Conservation (phyloP, 352 stramenopile genomes). For the Bremia lactucae region DNA sequence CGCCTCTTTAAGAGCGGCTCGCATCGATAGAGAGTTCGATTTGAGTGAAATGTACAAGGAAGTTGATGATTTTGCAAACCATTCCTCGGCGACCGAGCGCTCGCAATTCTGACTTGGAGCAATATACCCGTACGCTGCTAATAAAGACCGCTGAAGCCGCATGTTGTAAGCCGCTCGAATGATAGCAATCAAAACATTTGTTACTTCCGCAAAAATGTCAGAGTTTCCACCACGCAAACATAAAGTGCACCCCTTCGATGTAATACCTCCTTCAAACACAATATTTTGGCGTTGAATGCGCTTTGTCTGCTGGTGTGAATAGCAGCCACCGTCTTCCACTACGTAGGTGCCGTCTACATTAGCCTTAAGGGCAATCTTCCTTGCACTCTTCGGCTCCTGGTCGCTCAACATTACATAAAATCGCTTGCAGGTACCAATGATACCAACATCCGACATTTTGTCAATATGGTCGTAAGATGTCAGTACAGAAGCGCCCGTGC, state of each 20-base stretch:
- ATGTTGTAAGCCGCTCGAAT: conserved; percentile 76
- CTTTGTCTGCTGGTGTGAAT: conserved; percentile 27
- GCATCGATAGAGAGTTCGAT: conserved; percentile 80
- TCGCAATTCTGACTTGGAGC: conserved; percentile 36
- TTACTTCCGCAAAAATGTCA: conserved; percentile 62
- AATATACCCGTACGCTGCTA: conserved; percentile 53
- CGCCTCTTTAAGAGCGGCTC: conserved; percentile 66
- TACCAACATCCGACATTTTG: conserved; percentile 68
- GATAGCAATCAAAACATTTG: conserved; percentile 40
- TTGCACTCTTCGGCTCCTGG: conserved; percentile 60
- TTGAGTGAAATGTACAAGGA: conserved; percentile 81
- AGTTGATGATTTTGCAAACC: conserved; percentile 68
- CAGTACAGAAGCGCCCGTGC: conserved; percentile 62
- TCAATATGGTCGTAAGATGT: conserved; percentile 83
- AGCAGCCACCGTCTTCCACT: conserved; percentile 6
- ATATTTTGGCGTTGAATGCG: conserved; percentile 73
- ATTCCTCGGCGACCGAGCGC: conserved; percentile 67
- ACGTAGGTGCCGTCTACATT: conserved; percentile 16
- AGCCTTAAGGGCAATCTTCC: conserved; percentile 33
- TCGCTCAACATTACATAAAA: conserved; percentile 81
- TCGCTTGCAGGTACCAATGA: conserved; percentile 71
- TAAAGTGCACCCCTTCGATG: conserved; percentile 68
- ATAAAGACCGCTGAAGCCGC: conserved; percentile 49
- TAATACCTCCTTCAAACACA: conserved; percentile 74
- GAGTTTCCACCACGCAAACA: conserved; percentile 57